Conservation (phyloP, 345 rosid genomes). For the Bretschneidera sinensis region DNA sequence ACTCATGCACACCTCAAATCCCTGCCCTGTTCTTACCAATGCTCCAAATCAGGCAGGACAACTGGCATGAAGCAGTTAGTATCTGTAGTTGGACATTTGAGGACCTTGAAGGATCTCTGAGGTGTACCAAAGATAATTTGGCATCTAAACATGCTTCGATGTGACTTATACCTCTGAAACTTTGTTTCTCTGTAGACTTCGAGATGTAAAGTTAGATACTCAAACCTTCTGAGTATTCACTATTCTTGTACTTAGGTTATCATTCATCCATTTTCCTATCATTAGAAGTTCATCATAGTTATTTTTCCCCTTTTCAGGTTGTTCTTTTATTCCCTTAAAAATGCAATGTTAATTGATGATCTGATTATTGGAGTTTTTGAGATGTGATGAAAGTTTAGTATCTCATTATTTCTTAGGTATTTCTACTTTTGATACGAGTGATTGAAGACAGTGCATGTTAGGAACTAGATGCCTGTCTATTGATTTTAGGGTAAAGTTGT, state of each 20-base stretch:
- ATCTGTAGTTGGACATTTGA: too few species aligned
- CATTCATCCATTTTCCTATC: not conserved
- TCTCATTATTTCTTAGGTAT: not conserved
- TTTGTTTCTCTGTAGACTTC: not conserved
- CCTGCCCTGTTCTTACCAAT: too few species aligned
- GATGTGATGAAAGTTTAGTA: not conserved
- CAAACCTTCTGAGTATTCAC: not conserved
- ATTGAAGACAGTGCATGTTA: not conserved
- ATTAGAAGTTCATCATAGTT: not conserved
- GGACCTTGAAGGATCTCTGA: too few species aligned
- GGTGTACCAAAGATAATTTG: too few species aligned
- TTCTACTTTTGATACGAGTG: not conserved
- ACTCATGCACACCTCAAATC: too few species aligned
- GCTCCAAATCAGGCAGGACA: too few species aligned
- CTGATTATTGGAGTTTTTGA: too few species aligned
- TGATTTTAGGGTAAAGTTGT: not conserved
- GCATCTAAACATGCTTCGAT: too few species aligned
- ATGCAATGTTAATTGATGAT: not conserved
- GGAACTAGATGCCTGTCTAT: not conserved
- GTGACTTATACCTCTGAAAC: too few species aligned
- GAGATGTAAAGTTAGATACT: not conserved
- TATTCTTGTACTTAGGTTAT: not conserved
- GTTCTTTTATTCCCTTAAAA: too few species aligned
- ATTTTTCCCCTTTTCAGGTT: too few species aligned
- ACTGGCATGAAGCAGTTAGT: too few species aligned